Conservation (phyloP, 257 asterid genomes). For the Lycium ferocissimum region DNA sequence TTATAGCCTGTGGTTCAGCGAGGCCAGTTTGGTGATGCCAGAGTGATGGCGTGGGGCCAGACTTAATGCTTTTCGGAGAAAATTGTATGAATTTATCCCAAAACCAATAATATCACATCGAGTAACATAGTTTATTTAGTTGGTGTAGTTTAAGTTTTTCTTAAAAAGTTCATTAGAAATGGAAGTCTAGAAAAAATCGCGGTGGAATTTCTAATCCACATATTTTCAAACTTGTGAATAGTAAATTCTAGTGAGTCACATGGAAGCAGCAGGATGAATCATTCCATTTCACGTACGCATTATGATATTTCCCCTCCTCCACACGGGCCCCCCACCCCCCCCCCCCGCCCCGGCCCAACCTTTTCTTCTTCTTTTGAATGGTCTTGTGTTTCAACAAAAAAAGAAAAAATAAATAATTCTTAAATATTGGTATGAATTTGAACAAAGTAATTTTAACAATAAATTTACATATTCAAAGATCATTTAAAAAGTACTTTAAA, state of each 20-base stretch:
- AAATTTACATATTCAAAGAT: too few species aligned
- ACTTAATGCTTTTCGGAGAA: too few species aligned
- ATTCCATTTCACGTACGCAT: not conserved
- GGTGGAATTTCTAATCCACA: conserved; percentile 6
- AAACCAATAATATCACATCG: too few species aligned
- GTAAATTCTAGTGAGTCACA: not conserved
- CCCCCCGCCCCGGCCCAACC: too few species aligned
- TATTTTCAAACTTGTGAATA: conserved; percentile 12
- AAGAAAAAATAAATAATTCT: too few species aligned
- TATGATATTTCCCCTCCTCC: not conserved
- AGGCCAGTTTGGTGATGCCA: too few species aligned
- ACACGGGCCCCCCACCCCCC: too few species aligned
- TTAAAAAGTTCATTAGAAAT: not conserved
- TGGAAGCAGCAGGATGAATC: conserved; percentile 20
- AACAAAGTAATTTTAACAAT: too few species aligned
- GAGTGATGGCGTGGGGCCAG: too few species aligned
- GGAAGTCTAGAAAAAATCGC: not conserved
- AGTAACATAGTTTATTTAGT: not conserved
- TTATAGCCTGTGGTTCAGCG: too few species aligned
- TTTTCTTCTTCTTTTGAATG: not conserved
- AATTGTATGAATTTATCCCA: too few species aligned
- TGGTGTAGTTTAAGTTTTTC: not conserved
- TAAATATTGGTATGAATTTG: not conserved
- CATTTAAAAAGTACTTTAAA: too few species aligned
- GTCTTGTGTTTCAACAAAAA: not conserved